phyloP scores from a whole-genome alignment of 1,284 basidiomycete genomes.

The Malassezia restricta region DNA sequence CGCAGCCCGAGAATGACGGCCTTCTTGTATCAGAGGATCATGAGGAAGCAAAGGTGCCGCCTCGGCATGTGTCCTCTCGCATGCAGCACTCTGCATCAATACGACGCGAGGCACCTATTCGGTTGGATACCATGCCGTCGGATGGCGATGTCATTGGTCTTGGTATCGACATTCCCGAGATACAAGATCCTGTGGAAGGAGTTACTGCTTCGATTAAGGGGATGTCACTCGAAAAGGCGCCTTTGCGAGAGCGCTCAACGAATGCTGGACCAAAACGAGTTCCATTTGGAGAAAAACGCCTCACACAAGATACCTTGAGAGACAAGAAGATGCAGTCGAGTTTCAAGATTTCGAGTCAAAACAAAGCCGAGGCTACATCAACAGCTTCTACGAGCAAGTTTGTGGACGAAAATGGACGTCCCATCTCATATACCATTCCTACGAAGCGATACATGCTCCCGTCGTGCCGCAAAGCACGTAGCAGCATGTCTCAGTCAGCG shows the following conservation, averaged over 20 bases:
- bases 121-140: neutral
- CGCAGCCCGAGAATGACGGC: neutral
- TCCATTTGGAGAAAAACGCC: neutral
- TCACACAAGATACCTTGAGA: neutral
- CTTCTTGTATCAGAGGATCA: neutral
- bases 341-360: neutral
- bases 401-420: neutral
- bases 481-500: neutral
- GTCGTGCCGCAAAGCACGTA: neutral
- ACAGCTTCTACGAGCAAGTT: neutral
- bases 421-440: neutral
- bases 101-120: neutral
- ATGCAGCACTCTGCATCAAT: neutral
- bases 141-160: neutral
- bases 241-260: neutral
- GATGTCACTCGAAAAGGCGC: neutral
- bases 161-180: neutral
- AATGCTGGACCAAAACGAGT: neutral
- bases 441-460: slow-evolving; percentile 1
- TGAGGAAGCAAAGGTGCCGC: neutral
- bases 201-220: neutral
- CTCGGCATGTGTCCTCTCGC: neutral
- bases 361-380: neutral
- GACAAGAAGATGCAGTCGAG: neutral
- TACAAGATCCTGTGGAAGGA: neutral